Evolutionary conservation across 169 alveolate species (phyloP).

Genomic region (Cryptosporidium baileyi): DNA sequence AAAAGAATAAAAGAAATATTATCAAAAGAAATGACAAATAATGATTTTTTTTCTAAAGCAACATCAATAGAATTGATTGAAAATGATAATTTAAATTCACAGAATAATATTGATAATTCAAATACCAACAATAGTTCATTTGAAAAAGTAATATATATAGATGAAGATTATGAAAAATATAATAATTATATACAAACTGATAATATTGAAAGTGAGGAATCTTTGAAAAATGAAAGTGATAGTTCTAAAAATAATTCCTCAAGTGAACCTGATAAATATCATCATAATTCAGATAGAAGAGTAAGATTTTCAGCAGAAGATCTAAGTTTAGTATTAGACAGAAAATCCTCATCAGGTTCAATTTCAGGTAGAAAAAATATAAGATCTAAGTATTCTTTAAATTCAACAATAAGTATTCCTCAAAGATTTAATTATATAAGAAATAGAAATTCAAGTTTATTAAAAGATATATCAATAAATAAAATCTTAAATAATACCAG

Average conservation of each 20-base stretch:
- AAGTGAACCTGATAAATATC: background rate
- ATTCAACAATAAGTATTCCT: slow-evolving; percentile 14
- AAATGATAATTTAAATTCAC: background rate
- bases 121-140: background rate
- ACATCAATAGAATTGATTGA: slow-evolving; percentile 56
- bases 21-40: background rate
- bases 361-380: background rate
- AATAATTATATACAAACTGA: background rate
- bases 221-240: background rate
- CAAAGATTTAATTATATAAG: slow-evolving; percentile 60
- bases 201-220: background rate
- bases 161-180: background rate
- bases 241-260: background rate
- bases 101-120: background rate
- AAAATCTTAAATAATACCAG: slow-evolving; percentile 25
- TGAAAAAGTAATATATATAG: background rate
- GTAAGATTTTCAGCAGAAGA: slow-evolving; percentile 40
- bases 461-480: slow-evolving; percentile 55
- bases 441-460: slow-evolving; percentile 30
- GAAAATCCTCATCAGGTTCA: background rate
- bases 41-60: background rate
- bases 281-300: slow-evolving; percentile 1
- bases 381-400: background rate
- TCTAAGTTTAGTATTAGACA: background rate
- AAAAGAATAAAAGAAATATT: background rate